Percentiles rank a stretch among this genome's conserved stretches.
Conservation (phyloP, 2,329 filamentous ascomycete species). For the Ophiostoma piceae region DNA sequence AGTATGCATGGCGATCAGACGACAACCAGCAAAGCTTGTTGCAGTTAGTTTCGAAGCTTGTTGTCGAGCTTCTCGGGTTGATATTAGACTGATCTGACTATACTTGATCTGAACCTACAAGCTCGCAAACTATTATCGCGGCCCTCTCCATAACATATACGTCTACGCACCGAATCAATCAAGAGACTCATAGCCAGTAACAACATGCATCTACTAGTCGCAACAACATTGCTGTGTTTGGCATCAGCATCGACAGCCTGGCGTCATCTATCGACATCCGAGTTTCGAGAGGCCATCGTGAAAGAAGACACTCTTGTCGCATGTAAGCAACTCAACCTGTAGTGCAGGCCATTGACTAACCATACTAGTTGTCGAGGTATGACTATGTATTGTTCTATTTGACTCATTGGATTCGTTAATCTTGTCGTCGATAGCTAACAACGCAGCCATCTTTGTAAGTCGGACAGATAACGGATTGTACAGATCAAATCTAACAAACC, state of each 20-base stretch:
- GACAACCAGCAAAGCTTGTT: neutral
- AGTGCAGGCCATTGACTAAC: neutral
- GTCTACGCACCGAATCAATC: neutral
- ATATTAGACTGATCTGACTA: neutral
- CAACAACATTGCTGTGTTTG: neutral
- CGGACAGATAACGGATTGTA: neutral
- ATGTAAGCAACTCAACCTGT: neutral
- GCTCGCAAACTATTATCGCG: neutral
- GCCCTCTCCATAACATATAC: neutral
- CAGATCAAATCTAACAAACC: neutral
- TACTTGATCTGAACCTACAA: neutral
- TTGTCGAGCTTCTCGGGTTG: neutral
- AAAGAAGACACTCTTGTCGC: neutral
- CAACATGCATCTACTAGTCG: neutral
- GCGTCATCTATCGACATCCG: neutral
- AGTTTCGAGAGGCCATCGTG: neutral
- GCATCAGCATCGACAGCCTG: neutral
- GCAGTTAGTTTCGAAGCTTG: neutral
- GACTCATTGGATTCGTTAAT: too few relatives aligned
- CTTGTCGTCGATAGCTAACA: neutral
- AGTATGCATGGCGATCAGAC: slow-evolving; percentile 1
- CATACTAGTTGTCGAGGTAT: neutral
- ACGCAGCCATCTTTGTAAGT: neutral
- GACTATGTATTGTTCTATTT: neutral
- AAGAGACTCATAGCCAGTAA: neutral